Evolutionary conservation across 192 early-diverging fungal genomes (phyloP), one percentile per base, ranked within the genome.

Genomic region (Coemansia aciculifera): DNA sequence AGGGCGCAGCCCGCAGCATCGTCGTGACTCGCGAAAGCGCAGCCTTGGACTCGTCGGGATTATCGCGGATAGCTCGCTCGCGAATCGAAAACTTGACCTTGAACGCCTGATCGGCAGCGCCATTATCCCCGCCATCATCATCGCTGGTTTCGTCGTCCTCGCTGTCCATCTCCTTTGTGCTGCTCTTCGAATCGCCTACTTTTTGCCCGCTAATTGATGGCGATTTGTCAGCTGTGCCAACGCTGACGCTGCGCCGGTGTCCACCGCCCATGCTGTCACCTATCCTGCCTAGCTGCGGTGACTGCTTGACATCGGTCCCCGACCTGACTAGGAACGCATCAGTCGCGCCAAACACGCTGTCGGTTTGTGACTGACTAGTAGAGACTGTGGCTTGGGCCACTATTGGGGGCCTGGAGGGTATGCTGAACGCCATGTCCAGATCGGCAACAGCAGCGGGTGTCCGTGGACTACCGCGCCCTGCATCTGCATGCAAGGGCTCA

Each of bases 21-120:
- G 79, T 82, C 1, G 79, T 61, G 21, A 82, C 79, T 3, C 79
- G 60, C 10, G 74, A 65, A 31, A 82, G 56, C 27, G 79, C 79
- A 0, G 79, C 79, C 44, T 67, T 77, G 38, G 74, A 77, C 40
- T 82, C 79, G 42, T 82, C 79, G 1, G 79, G 79, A 42, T 82
- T 82, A 24, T 82, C 79, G 59, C 68, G 59, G 69, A 82, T 82
- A 3, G 79, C 75, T 11, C 63, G 63, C 8, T 77, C 72, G 42
- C 79, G 71, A 63, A 82, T 82, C 19, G 79, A 82, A 61, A 82
- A 82, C 61, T 77, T 82, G 12, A 82, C 79, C 9, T 69, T 64
- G 63, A 82, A 82, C 34, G 72, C 24, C 43, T 73, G 67, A 7
- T 77, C 74, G 0, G 23, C 59, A 24, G 19, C 40, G 5, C 36